A percentile compares a stretch with the other conserved stretches of the same genome.
Conservation (phyloP, 2,329 filamentous ascomycete genomes). For the Hymenoscyphus albidus region DNA sequence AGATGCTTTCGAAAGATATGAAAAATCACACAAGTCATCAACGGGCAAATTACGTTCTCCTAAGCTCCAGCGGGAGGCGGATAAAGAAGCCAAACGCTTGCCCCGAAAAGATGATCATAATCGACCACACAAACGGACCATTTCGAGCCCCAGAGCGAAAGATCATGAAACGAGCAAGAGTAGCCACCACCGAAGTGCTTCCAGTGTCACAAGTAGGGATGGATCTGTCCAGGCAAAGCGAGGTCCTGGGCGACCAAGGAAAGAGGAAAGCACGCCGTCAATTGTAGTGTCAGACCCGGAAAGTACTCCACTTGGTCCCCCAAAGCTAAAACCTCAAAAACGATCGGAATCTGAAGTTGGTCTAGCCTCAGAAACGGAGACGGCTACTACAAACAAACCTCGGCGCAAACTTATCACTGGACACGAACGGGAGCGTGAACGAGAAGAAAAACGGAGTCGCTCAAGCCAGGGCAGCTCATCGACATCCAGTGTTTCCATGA, state of each 20-base stretch:
- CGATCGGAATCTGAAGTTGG: conserved; percentile 53
- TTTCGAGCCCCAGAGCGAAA: conserved; percentile 26
- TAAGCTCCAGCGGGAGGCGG: conserved; percentile 37
- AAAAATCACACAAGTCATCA: conserved; percentile 46
- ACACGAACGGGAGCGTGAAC: conserved; percentile 46
- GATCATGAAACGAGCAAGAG: conserved; percentile 23
- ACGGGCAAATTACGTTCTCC: conserved; percentile 49
- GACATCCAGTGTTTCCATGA: conserved; percentile 47
- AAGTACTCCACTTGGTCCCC: conserved; percentile 33
- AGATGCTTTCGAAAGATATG: conserved; percentile 65
- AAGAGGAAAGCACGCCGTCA: conserved; percentile 39
- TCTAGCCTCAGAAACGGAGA: conserved; percentile 46
- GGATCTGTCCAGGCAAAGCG: conserved; percentile 34
- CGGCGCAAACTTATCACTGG: conserved; percentile 61
- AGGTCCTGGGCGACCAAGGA: conserved; percentile 50
- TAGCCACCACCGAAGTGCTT: conserved; percentile 19
- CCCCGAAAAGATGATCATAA: conserved; percentile 22
- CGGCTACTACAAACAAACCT: conserved; percentile 46
- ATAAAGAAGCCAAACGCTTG: conserved; percentile 25
- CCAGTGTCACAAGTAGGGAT: conserved; percentile 24
- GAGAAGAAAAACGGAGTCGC: conserved; percentile 44
- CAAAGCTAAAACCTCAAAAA: conserved; percentile 49
- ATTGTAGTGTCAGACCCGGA: conserved; percentile 29
- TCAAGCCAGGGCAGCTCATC: conserved; percentile 54
- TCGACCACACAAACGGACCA: conserved; percentile 27